Conservation (phyloP, 257 asterid species). For the Rubia yunnanensis region DNA sequence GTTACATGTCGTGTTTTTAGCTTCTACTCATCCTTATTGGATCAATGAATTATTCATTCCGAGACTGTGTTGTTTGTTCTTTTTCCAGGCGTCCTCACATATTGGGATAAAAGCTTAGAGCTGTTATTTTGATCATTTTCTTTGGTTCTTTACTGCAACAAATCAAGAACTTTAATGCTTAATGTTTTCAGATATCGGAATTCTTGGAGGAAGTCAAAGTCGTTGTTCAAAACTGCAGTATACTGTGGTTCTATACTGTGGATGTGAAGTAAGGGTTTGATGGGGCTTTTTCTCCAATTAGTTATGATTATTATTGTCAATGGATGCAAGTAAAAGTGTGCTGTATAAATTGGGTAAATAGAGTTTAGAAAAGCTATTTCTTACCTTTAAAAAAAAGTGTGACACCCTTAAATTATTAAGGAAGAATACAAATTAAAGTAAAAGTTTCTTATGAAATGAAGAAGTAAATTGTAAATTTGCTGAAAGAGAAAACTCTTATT, state of each 20-base stretch:
- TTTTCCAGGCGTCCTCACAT: not conserved
- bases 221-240: constrained; percentile 24
- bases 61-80: not conserved
- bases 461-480: too few species aligned
- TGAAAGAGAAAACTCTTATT: too few species aligned
- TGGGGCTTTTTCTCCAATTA: not conserved
- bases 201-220: constrained; percentile 66
- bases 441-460: too few species aligned
- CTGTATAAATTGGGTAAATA: too few species aligned
- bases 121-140: not conserved
- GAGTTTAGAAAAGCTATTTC: too few species aligned
- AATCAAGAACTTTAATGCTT: not conserved
- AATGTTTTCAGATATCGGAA: constrained; percentile 60
- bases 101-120: not conserved
- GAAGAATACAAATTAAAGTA: too few species aligned
- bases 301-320: constrained; percentile 1
- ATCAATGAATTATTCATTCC: not conserved
- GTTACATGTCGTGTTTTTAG: too few species aligned
- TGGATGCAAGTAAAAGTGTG: too few species aligned
- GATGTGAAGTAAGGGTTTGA: not conserved
- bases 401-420: too few species aligned
- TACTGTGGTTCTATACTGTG: not conserved
- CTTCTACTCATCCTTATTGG: not conserved
- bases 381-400: too few species aligned
- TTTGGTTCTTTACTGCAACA: not conserved